Percentiles rank a stretch among this genome's conserved stretches.
These are phyloP conservation scores for Eutrema heterophyllum DNA, from an alignment of 345 rosid species.

Conservation along the genomic window DNA sequence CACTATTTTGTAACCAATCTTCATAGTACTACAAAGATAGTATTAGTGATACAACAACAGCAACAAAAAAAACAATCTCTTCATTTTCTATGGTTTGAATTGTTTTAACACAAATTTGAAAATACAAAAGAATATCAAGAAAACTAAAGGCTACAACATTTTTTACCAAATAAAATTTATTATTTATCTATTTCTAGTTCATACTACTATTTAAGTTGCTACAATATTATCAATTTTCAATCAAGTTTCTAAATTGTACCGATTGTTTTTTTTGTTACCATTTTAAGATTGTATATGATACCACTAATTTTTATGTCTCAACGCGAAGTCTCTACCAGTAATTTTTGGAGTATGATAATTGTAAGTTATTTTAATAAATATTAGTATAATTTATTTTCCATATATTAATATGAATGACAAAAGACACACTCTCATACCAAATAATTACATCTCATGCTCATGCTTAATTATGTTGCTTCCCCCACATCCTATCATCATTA, in stretches of 20 bases:
- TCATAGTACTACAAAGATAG: too few species aligned
- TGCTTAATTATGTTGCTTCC: conserved; percentile 78
- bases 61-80: too few species aligned
- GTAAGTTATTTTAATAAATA: not conserved
- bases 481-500: conserved; percentile 29
- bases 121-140: not conserved
- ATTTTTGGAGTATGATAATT: not conserved
- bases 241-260: not conserved
- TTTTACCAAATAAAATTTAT: not conserved
- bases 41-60: too few species aligned
- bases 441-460: conserved; percentile 59
- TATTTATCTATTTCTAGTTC: not conserved
- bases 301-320: not conserved
- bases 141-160: not conserved
- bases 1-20: too few species aligned
- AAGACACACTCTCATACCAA: conserved; percentile 42
- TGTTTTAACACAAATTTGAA: too few species aligned
- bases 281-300: not conserved
- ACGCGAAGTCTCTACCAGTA: not conserved
- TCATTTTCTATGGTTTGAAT: not conserved
- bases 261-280: not conserved
- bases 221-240: not conserved
- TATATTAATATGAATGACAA: not conserved
- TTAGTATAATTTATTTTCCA: not conserved
- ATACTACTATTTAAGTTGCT: not conserved